These are phyloP conservation scores for Tuber calosporum DNA, from an alignment of 495 filamentous ascomycete genomes.

Conservation along the genomic window DNA sequence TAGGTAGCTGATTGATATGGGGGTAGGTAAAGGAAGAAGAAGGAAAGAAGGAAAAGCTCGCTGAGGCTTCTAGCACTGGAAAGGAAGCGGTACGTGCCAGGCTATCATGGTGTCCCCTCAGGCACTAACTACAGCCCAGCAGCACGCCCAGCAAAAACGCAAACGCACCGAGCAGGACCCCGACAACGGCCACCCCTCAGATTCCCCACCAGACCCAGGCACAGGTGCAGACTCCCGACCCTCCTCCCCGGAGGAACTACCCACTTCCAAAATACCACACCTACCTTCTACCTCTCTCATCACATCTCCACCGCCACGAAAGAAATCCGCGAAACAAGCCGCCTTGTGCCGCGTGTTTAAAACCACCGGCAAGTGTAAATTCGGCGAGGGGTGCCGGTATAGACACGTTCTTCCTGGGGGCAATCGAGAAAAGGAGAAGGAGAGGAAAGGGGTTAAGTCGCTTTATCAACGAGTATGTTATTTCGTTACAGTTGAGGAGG, in stretches of 20 bases:
- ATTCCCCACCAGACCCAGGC: not conserved
- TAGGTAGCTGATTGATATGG: not conserved
- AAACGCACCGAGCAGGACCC: slow-evolving; percentile 11
- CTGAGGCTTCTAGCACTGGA: not conserved
- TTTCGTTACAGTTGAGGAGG: not conserved
- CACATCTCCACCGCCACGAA: not conserved
- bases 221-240: slow-evolving; percentile 6
- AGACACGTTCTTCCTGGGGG: slow-evolving; percentile 42
- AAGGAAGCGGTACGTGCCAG: not conserved
- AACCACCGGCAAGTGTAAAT: slow-evolving; percentile 47
- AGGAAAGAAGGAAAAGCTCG: slow-evolving; percentile 35
- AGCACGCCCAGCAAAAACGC: slow-evolving; percentile 9
- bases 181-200: slow-evolving; percentile 12
- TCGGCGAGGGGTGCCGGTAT: slow-evolving; percentile 48
- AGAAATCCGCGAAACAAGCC: slow-evolving; percentile 42
- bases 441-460: slow-evolving; percentile 42
- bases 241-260: slow-evolving; percentile 3
- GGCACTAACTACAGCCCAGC: not conserved
- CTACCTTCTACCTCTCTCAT: slow-evolving; percentile 15
- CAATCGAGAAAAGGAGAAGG: slow-evolving; percentile 4
- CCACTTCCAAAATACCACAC: slow-evolving; percentile 17
- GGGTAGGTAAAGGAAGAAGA: slow-evolving; percentile 43
- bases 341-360: slow-evolving; percentile 47
- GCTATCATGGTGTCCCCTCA: not conserved
- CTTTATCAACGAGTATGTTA: slow-evolving; percentile 51